These are phyloP conservation scores for Cardamine occulta DNA, from an alignment of 345 rosid species.

Conservation along the genomic window DNA sequence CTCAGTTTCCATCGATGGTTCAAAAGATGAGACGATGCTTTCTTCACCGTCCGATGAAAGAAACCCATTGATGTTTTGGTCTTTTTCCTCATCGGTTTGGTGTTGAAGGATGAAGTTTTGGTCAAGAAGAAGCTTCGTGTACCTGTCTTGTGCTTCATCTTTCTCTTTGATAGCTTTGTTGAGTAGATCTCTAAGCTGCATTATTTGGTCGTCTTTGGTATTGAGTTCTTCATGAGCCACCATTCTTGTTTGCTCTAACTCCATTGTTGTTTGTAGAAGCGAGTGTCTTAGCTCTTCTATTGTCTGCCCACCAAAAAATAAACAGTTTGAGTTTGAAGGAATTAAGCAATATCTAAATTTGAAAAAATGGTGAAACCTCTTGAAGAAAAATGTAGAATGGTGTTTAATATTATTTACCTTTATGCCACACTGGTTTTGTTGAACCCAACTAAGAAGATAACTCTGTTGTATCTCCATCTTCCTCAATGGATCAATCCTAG, in stretches of 20 bases:
- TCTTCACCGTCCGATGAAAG: slow-evolving; percentile 93
- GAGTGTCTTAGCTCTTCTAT: slow-evolving; percentile 75
- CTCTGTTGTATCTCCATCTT: slow-evolving; percentile 70
- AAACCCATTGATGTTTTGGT: slow-evolving; percentile 59
- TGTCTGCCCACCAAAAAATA: slow-evolving; percentile 50
- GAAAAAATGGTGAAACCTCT: background rate
- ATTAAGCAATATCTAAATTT: background rate
- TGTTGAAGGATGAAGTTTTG: slow-evolving; percentile 58
- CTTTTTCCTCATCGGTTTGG: slow-evolving; percentile 61
- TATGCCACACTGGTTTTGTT: slow-evolving; percentile 61
- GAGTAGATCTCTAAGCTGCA: slow-evolving; percentile 60
- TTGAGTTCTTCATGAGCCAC: slow-evolving; percentile 74
- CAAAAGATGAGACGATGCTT: slow-evolving; percentile 89
- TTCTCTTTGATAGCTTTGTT: slow-evolving; percentile 62
- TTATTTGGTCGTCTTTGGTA: slow-evolving; percentile 68
- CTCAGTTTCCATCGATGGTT: slow-evolving; percentile 36
- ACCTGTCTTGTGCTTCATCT: slow-evolving; percentile 72
- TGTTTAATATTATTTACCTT: slow-evolving; percentile 51
- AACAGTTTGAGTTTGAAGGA: background rate
- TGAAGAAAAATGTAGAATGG: slow-evolving; percentile 1
- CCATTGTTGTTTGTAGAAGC: slow-evolving; percentile 65
- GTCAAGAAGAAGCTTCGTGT: slow-evolving; percentile 59
- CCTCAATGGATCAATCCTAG: slow-evolving; percentile 16
- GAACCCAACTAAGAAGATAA: slow-evolving; percentile 59
- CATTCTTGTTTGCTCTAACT: slow-evolving; percentile 78